Evolutionary conservation across 768 basidiomycete species (phyloP).

Genomic region (Lactifluus subvellereus): DNA sequence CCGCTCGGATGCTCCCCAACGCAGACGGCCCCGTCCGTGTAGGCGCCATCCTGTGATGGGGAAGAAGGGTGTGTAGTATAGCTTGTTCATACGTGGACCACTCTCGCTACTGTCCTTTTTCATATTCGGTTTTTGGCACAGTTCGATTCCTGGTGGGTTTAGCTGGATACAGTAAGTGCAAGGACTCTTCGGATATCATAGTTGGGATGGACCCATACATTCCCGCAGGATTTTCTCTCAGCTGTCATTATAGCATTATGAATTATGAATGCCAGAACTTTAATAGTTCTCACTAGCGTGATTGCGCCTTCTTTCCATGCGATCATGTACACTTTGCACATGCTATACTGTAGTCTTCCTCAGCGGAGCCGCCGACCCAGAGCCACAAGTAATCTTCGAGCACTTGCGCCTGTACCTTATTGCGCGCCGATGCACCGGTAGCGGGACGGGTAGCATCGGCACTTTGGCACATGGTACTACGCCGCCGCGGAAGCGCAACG

Average conservation of each 20-base stretch:
- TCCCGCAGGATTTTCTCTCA: neutral
- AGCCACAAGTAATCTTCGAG: neutral
- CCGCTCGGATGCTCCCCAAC: neutral
- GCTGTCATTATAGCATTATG: neutral
- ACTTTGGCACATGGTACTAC: neutral
- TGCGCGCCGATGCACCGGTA: neutral
- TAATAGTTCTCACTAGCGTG: neutral
- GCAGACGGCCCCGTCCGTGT: neutral
- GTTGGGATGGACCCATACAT: neutral
- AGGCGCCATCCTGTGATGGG: neutral
- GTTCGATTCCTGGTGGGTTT: neutral
- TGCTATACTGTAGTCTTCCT: neutral
- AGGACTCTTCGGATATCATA: constrained; percentile 10
- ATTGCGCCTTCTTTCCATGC: constrained; percentile 12
- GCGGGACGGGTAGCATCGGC: neutral
- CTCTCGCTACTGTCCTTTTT: neutral
- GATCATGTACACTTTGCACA: neutral
- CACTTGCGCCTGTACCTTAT: neutral
- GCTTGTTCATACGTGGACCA: neutral
- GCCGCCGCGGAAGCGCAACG: neutral
- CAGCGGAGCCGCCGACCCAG: neutral
- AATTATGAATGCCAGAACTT: neutral
- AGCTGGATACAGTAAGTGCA: neutral
- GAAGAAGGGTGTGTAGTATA: neutral
- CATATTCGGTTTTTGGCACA: neutral